Conservation (phyloP, 2,329 filamentous ascomycete genomes). For the Hortaea sp. region DNA sequence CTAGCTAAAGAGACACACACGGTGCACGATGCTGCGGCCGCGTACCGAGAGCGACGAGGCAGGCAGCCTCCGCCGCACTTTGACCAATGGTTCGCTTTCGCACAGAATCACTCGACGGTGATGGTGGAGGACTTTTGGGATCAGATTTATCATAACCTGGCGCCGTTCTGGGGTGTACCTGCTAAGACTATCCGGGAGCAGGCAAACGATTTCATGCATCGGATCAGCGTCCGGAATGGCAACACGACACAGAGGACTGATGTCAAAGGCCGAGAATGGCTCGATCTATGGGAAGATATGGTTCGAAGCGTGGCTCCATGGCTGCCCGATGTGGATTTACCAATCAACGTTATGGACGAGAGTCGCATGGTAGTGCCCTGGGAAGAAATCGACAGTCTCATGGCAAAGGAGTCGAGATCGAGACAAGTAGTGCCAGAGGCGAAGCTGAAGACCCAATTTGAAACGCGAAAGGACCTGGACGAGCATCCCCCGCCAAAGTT, state of each 20-base stretch:
- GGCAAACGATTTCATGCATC: constrained; percentile 28
- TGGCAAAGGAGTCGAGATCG: constrained; percentile 23
- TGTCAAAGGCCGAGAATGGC: constrained; percentile 25
- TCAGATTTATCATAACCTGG: constrained; percentile 40
- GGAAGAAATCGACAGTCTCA: constrained; percentile 34
- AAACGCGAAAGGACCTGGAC: constrained; percentile 19
- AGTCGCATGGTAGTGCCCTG: constrained; percentile 37
- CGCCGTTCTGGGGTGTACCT: constrained; percentile 39
- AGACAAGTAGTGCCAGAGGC: constrained; percentile 18
- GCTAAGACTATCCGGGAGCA: constrained; percentile 33
- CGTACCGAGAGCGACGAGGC: constrained; percentile 35
- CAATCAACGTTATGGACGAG: constrained; percentile 42
- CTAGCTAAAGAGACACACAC: constrained; percentile 28
- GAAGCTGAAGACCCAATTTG: constrained; percentile 23
- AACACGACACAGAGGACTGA: constrained; percentile 23
- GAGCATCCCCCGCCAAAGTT: constrained; percentile 14
- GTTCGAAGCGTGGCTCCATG: constrained; percentile 26
- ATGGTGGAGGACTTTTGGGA: constrained; percentile 43
- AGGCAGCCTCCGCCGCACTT: constrained; percentile 43
- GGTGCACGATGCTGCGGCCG: constrained; percentile 29
- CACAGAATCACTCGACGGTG: constrained; percentile 31
- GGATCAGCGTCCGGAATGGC: constrained; percentile 33
- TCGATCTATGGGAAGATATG: constrained; percentile 33
- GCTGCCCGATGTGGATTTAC: constrained; percentile 38
- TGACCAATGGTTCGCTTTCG: constrained; percentile 38